Evolutionary conservation across 2,329 filamentous ascomycete species (phyloP).

Genomic region (Zymoseptoria ardabiliae): DNA sequence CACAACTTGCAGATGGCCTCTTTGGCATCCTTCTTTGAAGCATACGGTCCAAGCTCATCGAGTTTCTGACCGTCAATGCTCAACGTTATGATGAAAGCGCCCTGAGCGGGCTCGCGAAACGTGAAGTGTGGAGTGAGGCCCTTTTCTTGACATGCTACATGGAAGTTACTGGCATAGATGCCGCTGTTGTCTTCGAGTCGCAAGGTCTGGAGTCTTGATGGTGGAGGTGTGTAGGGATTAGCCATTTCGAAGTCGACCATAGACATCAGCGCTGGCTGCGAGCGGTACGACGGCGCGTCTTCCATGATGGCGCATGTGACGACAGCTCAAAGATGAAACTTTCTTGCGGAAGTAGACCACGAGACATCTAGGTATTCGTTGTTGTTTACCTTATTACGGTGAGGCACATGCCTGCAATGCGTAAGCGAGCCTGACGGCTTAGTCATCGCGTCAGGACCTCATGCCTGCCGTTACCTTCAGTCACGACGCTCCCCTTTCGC

Average conservation of each 20-base stretch:
- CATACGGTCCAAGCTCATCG: slow-evolving; percentile 5
- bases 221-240: slow-evolving; percentile 16
- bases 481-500: too few relatives aligned
- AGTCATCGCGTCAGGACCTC: too few relatives aligned
- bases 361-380: not conserved
- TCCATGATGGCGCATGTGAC: not conserved
- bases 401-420: too few relatives aligned
- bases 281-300: not conserved
- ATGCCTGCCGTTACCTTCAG: too few relatives aligned
- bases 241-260: slow-evolving; percentile 18
- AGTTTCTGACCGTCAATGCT: slow-evolving; percentile 8
- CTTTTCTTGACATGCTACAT: slow-evolving; percentile 12
- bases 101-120: slow-evolving; percentile 8
- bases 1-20: not conserved
- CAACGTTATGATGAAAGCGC: slow-evolving; percentile 12
- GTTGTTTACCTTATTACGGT: not conserved
- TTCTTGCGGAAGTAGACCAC: too few relatives aligned
- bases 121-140: slow-evolving; percentile 12
- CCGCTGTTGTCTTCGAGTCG: slow-evolving; percentile 5
- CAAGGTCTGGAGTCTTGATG: slow-evolving; percentile 1
- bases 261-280: slow-evolving; percentile 3
- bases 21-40: slow-evolving; percentile 7
- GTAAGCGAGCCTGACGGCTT: too few relatives aligned
- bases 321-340: not conserved
- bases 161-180: slow-evolving; percentile 7